Evolutionary conservation across 768 basidiomycete genomes (phyloP), one percentile per base, ranked within the genome.

Genomic region (Tricholoma terreum): DNA sequence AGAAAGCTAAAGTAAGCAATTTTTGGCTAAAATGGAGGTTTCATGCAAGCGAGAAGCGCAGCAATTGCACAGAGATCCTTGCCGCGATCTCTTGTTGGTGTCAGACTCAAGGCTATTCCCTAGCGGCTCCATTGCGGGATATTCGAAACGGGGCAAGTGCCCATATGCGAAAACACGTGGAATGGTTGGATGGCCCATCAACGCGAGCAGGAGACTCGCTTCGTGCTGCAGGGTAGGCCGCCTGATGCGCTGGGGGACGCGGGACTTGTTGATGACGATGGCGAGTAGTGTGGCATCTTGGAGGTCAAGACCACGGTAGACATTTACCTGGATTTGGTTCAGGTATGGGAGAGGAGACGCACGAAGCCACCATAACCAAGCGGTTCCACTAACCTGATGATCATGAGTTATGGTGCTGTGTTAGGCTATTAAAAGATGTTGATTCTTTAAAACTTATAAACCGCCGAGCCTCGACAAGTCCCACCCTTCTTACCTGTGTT

Each of bases 71-170:
- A 15, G 36, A 38, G 36, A 38, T 15, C 12, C 4, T 38, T 7
- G 5, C 14, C 36, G 6, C 14, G 5, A n/a, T n/a, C n/a, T n/a
- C 10, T 38, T 38, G 36, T 7, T 12, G 14, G n/a, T 5, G 10
- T 38, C 15, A 3, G n/a, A n/a, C n/a, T n/a, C 10, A 10, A 38
- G 36, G 15, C 36, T 38, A 3, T 57, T 57, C 4, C 58, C 58
- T 6, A 59, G 42, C 7, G 58, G 35, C 34, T 59, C 58, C 27
- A 59, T 50, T 6, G 49, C 14, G 6, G 58, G 17, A 36, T 59
- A 59, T 27, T 58, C 57, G 12, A 58, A 59, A 42, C 58, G 58
- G 5, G 15, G 24, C 1, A 58, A 19, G 12, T 52, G 57, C 21
- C 57, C 57, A 40, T 50, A 56, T n/a, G 27, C 58, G 33, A 19